Evolutionary conservation across 225 moss, liverwort and hornwort species (phyloP).

Genomic region (Polytrichum formosum): DNA sequence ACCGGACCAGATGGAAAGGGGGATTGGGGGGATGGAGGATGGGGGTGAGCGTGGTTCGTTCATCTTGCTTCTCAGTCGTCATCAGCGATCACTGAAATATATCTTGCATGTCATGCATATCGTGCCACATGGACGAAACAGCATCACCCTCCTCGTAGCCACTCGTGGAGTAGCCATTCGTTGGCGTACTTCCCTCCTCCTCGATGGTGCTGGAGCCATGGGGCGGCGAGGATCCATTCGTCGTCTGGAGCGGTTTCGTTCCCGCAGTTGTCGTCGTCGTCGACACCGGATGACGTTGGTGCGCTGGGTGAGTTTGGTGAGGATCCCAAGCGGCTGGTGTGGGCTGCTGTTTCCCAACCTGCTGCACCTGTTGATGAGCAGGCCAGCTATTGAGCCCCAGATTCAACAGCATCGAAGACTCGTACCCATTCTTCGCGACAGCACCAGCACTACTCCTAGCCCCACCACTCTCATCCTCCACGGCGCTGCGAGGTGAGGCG

Average conservation of each 20-base stretch:
- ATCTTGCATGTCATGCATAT: slow-evolving; percentile 30
- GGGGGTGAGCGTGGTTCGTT: no score
- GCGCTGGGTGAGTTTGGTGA: no score
- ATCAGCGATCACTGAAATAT: slow-evolving; percentile 19
- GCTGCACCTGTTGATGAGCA: no score
- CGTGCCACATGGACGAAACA: slow-evolving; percentile 50
- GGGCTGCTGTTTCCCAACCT: slow-evolving; percentile 11
- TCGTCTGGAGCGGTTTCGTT: slow-evolving; percentile 10
- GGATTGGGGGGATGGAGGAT: no score
- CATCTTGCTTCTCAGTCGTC: no score
- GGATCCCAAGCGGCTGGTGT: slow-evolving; percentile 8
- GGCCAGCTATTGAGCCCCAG: slow-evolving; percentile 29
- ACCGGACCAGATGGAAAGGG: no score
- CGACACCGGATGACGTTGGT: no score
- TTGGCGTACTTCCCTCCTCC: slow-evolving; percentile 55
- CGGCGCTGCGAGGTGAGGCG: slow-evolving; percentile 9
- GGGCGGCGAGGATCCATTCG: slow-evolving; percentile 36
- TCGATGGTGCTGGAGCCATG: slow-evolving; percentile 56
- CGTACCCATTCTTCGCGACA: slow-evolving; percentile 14
- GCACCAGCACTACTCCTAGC: not conserved
- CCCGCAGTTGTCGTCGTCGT: not conserved
- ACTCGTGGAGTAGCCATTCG: slow-evolving; percentile 41
- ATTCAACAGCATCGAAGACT: slow-evolving; percentile 37
- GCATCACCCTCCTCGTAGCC: slow-evolving; percentile 49
- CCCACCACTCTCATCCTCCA: not conserved